Evolutionary conservation across 2,329 filamentous ascomycete genomes (phyloP).

Genomic region (Fonsecaea monophora): DNA sequence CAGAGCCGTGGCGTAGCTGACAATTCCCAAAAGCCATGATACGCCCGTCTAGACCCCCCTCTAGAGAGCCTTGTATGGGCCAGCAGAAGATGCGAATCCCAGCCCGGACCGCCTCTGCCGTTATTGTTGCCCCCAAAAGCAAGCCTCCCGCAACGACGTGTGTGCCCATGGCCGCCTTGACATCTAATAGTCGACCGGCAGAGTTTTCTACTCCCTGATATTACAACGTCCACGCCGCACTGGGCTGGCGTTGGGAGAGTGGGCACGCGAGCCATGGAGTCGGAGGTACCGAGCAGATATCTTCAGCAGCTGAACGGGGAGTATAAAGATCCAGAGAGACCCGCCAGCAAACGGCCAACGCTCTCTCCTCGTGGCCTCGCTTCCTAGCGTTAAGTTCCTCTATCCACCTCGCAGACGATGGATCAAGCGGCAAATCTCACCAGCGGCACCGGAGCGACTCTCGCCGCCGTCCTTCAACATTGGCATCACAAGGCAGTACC

Average conservation of each 20-base stretch:
- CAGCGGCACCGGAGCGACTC: constrained; percentile 8
- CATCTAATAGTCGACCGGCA: constrained; percentile 1
- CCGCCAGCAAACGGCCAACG: not conserved
- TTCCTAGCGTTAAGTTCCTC: not conserved
- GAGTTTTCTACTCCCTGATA: not conserved
- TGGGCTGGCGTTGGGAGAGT: not conserved
- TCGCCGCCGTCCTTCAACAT: constrained; percentile 21
- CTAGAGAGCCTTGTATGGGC: not conserved
- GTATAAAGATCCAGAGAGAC: not conserved
- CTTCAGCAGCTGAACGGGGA: not conserved
- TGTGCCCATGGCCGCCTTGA: not conserved
- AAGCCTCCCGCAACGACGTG: not conserved
- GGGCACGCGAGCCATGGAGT: not conserved
- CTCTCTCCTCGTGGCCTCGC: not conserved
- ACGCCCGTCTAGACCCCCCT: not conserved
- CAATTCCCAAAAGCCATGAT: not conserved
- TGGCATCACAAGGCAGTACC: constrained; percentile 15
- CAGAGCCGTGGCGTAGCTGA: constrained; percentile 3
- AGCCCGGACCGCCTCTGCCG: not conserved
- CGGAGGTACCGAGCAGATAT: not conserved
- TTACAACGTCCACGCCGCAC: not conserved
- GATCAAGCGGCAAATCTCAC: constrained; percentile 20
- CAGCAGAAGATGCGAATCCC: not conserved
- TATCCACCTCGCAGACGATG: not conserved
- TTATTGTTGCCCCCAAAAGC: not conserved